These are phyloP conservation scores for Phytopythium boreale DNA, from an alignment of 352 stramenopile species.

Conservation along the genomic window DNA sequence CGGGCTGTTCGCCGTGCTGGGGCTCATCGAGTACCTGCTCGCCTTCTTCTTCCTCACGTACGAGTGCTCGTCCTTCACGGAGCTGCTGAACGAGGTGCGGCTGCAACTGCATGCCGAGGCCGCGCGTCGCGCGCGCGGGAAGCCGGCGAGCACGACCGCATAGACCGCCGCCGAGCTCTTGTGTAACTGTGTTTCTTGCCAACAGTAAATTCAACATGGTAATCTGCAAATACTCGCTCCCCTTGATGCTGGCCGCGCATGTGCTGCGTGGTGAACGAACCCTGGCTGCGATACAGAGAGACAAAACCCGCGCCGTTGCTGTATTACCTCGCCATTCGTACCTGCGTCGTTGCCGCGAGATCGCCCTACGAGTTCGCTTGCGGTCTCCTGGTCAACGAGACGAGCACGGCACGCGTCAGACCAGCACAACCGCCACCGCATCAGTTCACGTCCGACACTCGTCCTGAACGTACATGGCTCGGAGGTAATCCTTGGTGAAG, in stretches of 20 bases:
- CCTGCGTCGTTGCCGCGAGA: background rate
- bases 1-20: slow-evolving; percentile 33
- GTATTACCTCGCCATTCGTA: background rate
- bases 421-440: background rate
- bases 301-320: background rate
- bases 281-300: background rate
- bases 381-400: background rate
- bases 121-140: background rate
- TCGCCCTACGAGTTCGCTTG: background rate
- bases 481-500: slow-evolving; percentile 56
- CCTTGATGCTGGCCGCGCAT: background rate
- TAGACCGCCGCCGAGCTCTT: background rate
- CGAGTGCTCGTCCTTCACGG: slow-evolving; percentile 79
- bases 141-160: background rate
- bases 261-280: background rate
- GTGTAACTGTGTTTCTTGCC: background rate
- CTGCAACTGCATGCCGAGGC: slow-evolving; percentile 48
- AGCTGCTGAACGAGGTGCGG: slow-evolving; percentile 65
- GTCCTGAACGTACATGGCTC: slow-evolving; percentile 31
- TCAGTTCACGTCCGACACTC: background rate
- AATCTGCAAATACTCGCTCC: background rate
- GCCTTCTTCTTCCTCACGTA: slow-evolving; percentile 80
- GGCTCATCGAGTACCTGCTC: slow-evolving; percentile 61
- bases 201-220: background rate
- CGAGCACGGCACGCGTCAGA: background rate